Evolutionary conservation across 306 rosid genomes (phyloP), one percentile per base, ranked within the genome.

Genomic region (Casuarina glauca): DNA sequence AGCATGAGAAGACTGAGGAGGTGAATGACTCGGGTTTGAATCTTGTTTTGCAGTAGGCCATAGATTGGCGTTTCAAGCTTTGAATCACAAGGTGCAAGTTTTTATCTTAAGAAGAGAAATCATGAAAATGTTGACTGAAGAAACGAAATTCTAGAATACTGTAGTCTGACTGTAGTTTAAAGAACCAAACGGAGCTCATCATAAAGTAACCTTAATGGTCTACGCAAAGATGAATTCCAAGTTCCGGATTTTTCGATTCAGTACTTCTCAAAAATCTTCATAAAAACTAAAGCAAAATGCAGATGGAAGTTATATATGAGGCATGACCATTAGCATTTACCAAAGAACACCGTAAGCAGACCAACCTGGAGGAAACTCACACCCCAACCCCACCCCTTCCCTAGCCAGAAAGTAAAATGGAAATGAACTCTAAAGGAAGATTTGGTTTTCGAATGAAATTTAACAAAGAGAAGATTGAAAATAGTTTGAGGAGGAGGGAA

Each of bases 191-290:
- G 78, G 2, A 45, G 46, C 55, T 55, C 68, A 32, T 44, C 70
- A 60, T 60, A 5, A 19, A 41, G 74, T 38, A 20, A 41, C 46
- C 61, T 38, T 58, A 74, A 60, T 76, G 88, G 91, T 87, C 90
- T 90, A 82, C 87, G 71, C 53, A 78, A 61, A 71, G 68, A 70
- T 45, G 53, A 78, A 69, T 26, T 17, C 70, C 12, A 64, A 39
- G 48, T 41, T 41, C 0, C 20, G 1, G 19, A 19, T 12, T 2
- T 57, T 57, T 46, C 1, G 3, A 57, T 36, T 26, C 36, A n/a
- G 8, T 20, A 0, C 35, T 16, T 7, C 35, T 32, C 26, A 41
- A 20, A 66, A 39, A 66, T 39, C 46, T 8, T 4, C 49, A 41
- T 66, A 19, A 13, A 26, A 39, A 15, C 42, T 8, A 43, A 7